Percentiles rank a stretch among this genome's conserved stretches.
phyloP scores from a whole-genome alignment of 768 basidiomycete species.

The Leccinum pellstonianum region DNA sequence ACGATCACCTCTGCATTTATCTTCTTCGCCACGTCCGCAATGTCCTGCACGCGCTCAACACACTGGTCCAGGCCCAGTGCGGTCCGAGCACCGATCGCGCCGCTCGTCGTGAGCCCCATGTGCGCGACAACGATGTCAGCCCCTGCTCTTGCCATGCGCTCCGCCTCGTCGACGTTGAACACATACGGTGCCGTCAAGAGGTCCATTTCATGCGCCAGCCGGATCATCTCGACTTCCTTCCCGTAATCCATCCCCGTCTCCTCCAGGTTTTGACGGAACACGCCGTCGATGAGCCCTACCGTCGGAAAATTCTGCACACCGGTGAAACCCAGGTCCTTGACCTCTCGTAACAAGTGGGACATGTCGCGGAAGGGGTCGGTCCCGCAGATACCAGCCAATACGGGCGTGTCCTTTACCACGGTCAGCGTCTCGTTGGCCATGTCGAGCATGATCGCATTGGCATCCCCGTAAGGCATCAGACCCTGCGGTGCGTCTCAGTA shows the following conservation, averaged over 20 bases:
- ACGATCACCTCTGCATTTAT: conserved; percentile 22
- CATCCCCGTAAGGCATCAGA: conserved; percentile 31
- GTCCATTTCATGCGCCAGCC: conserved; percentile 22
- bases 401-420: conserved; percentile 27
- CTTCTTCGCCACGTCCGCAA: conserved; percentile 16
- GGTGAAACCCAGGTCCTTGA: conserved; percentile 27
- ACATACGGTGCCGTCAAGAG: conserved; percentile 30
- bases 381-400: conserved; percentile 29
- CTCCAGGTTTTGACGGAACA: conserved; percentile 30
- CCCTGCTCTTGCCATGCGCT: conserved; percentile 25
- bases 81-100: conserved; percentile 27
- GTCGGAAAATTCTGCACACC: conserved; percentile 33
- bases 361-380: conserved; percentile 32
- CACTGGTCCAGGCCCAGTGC: conserved; percentile 23
- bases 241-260: conserved; percentile 32
- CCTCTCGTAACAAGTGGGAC: conserved; percentile 20
- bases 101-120: conserved; percentile 32
- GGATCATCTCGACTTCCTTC: conserved; percentile 33
- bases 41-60: conserved; percentile 19
- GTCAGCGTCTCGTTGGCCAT: conserved; percentile 31
- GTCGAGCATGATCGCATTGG: conserved; percentile 29
- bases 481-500: conserved; percentile 12
- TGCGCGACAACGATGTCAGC: conserved; percentile 29
- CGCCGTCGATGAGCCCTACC: conserved; percentile 28
- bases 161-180: conserved; percentile 28